A percentile compares a stretch with the other conserved stretches of the same genome.
These are phyloP conservation scores for Pseudofabraea citricarpa DNA, from an alignment of 2,329 filamentous ascomycete genomes.

Conservation along the genomic window DNA sequence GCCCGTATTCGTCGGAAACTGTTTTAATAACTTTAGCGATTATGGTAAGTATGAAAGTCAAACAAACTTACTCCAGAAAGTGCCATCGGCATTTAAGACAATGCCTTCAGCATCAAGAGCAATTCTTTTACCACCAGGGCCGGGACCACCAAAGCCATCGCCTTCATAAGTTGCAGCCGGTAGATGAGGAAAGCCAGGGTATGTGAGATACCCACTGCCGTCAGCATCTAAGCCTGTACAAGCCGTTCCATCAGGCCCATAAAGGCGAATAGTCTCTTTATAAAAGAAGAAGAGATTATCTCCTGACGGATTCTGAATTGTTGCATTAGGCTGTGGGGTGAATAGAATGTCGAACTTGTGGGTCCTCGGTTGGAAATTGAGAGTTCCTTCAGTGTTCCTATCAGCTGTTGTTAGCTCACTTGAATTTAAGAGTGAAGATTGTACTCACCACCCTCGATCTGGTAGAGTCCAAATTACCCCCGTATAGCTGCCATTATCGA, in stretches of 20 bases:
- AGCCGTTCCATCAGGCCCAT: conserved; percentile 56
- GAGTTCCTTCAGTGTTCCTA: conserved; percentile 65
- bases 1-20: conserved; percentile 62
- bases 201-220: conserved; percentile 45
- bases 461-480: conserved; percentile 58
- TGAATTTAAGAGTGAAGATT: neutral
- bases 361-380: conserved; percentile 63
- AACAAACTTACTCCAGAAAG: conserved; percentile 50
- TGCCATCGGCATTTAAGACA: conserved; percentile 51
- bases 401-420: neutral
- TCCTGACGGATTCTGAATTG: conserved; percentile 43
- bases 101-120: conserved; percentile 64
- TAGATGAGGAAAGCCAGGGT: conserved; percentile 54
- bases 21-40: neutral
- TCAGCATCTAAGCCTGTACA: conserved; percentile 61
- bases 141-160: conserved; percentile 61
- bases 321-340: conserved; percentile 46
- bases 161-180: conserved; percentile 60
- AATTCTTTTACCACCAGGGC: conserved; percentile 54
- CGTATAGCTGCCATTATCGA: conserved; percentile 45
- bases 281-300: conserved; percentile 61
- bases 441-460: conserved; percentile 58
- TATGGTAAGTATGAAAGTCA: conserved; percentile 25
- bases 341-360: conserved; percentile 63
- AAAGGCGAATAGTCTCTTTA: conserved; percentile 59